phyloP scores from a whole-genome alignment of 495 filamentous ascomycete species.

The Tuber magnatum region DNA sequence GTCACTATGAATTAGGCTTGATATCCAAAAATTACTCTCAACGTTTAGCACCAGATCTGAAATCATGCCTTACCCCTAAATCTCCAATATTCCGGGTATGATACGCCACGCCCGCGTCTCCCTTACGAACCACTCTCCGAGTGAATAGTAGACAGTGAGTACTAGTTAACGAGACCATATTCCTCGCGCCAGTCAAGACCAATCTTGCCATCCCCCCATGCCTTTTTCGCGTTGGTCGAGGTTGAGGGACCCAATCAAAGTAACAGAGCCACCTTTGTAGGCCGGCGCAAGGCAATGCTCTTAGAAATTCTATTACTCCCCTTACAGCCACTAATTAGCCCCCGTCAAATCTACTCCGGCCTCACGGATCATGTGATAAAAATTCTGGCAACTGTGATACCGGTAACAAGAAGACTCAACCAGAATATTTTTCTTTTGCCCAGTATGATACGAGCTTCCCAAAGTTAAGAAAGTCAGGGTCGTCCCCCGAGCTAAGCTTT shows the following conservation, averaged over 20 bases:
- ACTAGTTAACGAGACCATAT: neutral
- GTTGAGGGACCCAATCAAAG: neutral
- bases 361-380: neutral
- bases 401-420: neutral
- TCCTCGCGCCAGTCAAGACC: neutral
- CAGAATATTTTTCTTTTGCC: neutral
- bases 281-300: neutral
- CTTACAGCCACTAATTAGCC: neutral
- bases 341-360: neutral
- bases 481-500: neutral
- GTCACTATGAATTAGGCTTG: too few relatives aligned
- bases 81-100: neutral
- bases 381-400: neutral
- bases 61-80: neutral
- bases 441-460: neutral
- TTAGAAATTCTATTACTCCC: neutral
- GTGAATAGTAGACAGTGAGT: neutral
- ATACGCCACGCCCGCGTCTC: too few relatives aligned
- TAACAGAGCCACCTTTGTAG: neutral
- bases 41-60: neutral
- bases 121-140: neutral
- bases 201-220: neutral
- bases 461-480: neutral
- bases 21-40: neutral
- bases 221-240: too few relatives aligned